Evolutionary conservation across 345 rosid species (phyloP).

Genomic region (Microthlaspi erraticum): DNA sequence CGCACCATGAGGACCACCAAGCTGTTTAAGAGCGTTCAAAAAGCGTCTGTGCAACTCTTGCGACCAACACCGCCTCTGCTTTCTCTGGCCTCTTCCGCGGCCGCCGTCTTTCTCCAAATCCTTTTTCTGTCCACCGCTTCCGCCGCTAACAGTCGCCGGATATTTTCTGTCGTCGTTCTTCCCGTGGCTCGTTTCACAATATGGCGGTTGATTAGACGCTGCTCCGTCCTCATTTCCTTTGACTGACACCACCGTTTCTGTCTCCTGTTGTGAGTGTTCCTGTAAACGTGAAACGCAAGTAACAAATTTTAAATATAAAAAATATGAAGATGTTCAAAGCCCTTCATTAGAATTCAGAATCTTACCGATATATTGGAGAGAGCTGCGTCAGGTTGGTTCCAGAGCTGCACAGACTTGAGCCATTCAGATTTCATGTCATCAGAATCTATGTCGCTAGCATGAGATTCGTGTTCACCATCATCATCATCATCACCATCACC

Average conservation of each 20-base stretch:
- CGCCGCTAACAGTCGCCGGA: conserved; percentile 15
- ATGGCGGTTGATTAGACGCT: conserved; percentile 51
- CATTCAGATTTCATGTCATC: conserved; percentile 77
- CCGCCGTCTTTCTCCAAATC: conserved; percentile 49
- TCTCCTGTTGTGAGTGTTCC: conserved; percentile 52
- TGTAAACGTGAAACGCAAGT: conserved; percentile 18
- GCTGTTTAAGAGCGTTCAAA: conserved; percentile 83
- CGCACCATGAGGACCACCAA: conserved; percentile 89
- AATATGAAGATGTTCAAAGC: conserved; percentile 14
- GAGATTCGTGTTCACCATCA: conserved; percentile 51
- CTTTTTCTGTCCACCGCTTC: conserved; percentile 34
- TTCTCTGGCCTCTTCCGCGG: conserved; percentile 47
- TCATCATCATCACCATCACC: conserved; percentile 43
- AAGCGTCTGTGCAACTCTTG: conserved; percentile 86
- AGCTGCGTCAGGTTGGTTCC: conserved; percentile 61
- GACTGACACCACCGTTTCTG: conserved; percentile 58
- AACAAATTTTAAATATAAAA: background rate
- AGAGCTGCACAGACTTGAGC: conserved; percentile 96
- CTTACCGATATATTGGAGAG: conserved; percentile 26
- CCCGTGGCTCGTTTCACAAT: conserved; percentile 58
- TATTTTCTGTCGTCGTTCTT: conserved; percentile 46
- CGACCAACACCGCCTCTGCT: conserved; percentile 93
- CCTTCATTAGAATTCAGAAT: conserved; percentile 1
- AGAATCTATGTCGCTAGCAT: conserved; percentile 30
- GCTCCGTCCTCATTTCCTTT: conserved; percentile 40